Base-by-base conservation (phyloP, 208 protist genomes). In the Acanthamoeba rhysodes region DNA sequence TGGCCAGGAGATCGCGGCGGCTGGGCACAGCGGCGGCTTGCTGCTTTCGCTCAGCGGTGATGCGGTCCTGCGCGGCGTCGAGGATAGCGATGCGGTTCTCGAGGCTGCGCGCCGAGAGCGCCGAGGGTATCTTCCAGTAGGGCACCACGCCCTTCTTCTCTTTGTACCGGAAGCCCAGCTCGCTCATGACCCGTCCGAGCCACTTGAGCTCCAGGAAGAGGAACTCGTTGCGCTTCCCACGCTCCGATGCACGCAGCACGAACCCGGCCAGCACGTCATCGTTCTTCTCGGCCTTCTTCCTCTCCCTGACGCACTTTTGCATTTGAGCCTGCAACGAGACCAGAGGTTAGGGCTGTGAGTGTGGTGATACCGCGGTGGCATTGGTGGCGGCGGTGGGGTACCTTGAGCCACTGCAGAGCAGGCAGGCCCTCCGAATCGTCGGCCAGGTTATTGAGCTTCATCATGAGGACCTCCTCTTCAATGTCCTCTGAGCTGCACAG, bases 151-250 rank as follows among this genome's bases (percentile, higher is more conserved):
- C 72, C 34, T 80, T 48, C 34, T 37, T 80, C 37, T 80, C 72
- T 29, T 37, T 80, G 2, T 29, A 80, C 20, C 32, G 29, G 14
- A 45, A 20, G 22, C 72, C 72, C 8, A 80, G 34, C 37, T 80
- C 72, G 29, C 18, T 80, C 72, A 80, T 80, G 34, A 80, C 72
- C 12, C 72, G 72, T 0, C 72, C 72, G 6, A 80, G 72, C 72
- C 29, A 80, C 72, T 80, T 80, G 34, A 45, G 32, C 18, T 37
- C 29, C 24, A 80, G 24, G 37, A 50, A 80, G 72, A 80, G 29
- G 72, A 80, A 80, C 72, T 80, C 72, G 72, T 80, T 80, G 34
- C 37, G 72, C 72, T 80, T 29, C 22, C 72, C 72, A 80, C 72
- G 72, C 6, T 80, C 72, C 72, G 72, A 80, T 22, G 72, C 72